Percentiles rank a stretch among this genome's conserved stretches.
These are phyloP conservation scores for Umbelopsis ramanniana DNA, from an alignment of 192 early-diverging fungal species.

Conservation along the genomic window DNA sequence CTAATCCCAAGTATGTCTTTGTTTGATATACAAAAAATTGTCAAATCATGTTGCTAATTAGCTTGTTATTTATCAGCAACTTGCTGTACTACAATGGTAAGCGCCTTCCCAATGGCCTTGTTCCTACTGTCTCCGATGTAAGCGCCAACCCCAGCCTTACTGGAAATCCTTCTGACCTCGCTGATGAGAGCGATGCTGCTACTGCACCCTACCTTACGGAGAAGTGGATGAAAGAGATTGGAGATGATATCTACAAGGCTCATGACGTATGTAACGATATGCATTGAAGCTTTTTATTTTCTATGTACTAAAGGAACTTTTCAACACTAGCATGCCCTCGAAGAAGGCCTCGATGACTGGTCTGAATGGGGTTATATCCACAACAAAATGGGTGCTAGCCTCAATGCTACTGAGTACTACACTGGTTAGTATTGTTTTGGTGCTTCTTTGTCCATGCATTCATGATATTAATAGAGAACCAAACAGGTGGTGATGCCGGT, in stretches of 20 bases:
- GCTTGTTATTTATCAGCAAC: neutral
- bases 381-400: slow-evolving; percentile 24
- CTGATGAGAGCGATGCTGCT: neutral
- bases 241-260: slow-evolving; percentile 25
- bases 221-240: slow-evolving; percentile 22
- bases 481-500: neutral
- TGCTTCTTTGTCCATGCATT: neutral
- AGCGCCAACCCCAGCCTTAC: neutral
- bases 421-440: neutral
- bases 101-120: slow-evolving; percentile 27
- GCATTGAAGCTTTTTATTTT: neutral
- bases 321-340: slow-evolving; percentile 1
- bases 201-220: neutral
- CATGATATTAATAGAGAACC: neutral
- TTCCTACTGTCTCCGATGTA: slow-evolving; percentile 23
- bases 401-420: slow-evolving; percentile 22
- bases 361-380: slow-evolving; percentile 26
- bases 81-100: slow-evolving; percentile 20
- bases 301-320: neutral
- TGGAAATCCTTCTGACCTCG: neutral
- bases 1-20: slow-evolving; percentile 28
- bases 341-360: slow-evolving; percentile 30
- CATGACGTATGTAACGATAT: neutral
- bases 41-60: neutral
- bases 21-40: neutral